Conservation (phyloP, 345 rosid genomes). For the Eucalyptus marginata region DNA sequence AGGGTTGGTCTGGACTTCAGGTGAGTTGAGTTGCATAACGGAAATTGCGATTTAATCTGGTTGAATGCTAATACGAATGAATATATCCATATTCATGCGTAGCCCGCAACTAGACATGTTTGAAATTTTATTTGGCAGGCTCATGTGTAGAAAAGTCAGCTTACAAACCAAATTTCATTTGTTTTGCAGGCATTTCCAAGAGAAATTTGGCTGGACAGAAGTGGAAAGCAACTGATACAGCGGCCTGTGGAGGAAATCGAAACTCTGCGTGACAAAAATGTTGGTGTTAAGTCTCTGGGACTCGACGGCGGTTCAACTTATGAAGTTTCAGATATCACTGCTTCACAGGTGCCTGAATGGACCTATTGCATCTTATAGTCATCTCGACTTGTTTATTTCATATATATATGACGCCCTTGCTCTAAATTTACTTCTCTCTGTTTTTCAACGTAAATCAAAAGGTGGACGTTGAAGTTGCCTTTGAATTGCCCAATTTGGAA, state of each 20-base stretch:
- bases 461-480: constrained; percentile 60
- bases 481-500: constrained; percentile 22
- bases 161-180: not conserved
- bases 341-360: constrained; percentile 19
- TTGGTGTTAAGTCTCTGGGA: not conserved
- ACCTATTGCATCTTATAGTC: not conserved
- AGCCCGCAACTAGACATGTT: not conserved
- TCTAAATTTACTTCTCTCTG: not conserved
- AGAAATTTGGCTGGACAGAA: constrained; percentile 32
- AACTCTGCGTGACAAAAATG: constrained; percentile 12
- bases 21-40: constrained; percentile 6
- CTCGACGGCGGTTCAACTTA: constrained; percentile 14
- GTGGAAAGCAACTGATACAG: constrained; percentile 48
- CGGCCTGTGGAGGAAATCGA: constrained; percentile 62
- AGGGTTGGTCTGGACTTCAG: constrained; percentile 72
- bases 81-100: not conserved
- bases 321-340: constrained; percentile 41
- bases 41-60: not conserved
- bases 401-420: not conserved
- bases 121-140: not conserved
- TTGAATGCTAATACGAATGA: not conserved
- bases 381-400: not conserved
- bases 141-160: not conserved
- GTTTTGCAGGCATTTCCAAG: constrained; percentile 46
- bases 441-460: not conserved